These are phyloP conservation scores for Trichoderma cornu-damae DNA, from an alignment of 2,329 filamentous ascomycete species.

Conservation along the genomic window DNA sequence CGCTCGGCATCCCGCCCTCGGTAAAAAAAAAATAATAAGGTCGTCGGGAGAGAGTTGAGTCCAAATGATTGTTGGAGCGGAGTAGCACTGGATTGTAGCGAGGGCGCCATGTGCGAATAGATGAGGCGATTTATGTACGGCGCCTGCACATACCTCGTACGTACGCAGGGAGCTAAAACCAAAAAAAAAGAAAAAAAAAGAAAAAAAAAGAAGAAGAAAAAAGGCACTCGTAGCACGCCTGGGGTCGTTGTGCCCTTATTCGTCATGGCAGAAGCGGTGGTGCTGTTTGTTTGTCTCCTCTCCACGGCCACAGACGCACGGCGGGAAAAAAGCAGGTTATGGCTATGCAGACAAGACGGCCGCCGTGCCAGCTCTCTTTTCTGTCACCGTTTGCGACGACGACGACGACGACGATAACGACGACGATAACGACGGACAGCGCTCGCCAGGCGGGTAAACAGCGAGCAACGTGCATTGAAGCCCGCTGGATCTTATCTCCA, in stretches of 20 bases:
- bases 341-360: neutral
- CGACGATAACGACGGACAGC: neutral
- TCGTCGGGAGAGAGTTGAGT: slow-evolving; percentile 3
- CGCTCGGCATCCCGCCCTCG: neutral
- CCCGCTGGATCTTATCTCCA: neutral
- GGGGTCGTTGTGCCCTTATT: slow-evolving; percentile 6
- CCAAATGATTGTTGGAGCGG: neutral
- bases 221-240: neutral
- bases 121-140: neutral
- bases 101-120: slow-evolving; percentile 3
- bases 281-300: slow-evolving; percentile 3
- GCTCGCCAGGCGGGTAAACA: neutral
- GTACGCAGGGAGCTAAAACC: neutral
- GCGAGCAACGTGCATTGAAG: neutral
- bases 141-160: neutral
- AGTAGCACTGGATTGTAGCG: neutral
- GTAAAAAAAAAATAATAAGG: too few species aligned
- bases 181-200: too few species aligned
- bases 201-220: too few species aligned
- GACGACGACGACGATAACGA: neutral
- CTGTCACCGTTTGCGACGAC: neutral
- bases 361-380: neutral
- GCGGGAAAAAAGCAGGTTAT: neutral
- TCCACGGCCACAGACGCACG: neutral
- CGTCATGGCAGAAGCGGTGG: slow-evolving; percentile 5